Evolutionary conservation across 768 basidiomycete genomes (phyloP).

Genomic region (Crepidotus variabilis): DNA sequence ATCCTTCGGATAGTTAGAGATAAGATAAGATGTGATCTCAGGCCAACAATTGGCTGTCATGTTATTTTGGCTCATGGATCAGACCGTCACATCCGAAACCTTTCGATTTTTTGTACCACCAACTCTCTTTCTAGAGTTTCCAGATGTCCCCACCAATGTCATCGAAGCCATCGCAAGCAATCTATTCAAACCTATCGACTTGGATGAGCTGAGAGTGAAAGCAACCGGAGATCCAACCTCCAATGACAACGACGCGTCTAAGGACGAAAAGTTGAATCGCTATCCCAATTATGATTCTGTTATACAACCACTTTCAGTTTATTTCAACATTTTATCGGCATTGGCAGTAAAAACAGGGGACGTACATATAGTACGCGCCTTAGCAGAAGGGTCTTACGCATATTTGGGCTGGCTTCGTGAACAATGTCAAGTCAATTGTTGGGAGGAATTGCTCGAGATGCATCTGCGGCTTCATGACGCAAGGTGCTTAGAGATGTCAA

Average conservation of each 20-base stretch:
- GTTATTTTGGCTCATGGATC: no score
- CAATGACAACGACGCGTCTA: not conserved
- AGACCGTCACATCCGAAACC: no score
- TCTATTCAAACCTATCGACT: no score
- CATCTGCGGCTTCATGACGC: not conserved
- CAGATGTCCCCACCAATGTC: no score
- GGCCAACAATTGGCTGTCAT: no score
- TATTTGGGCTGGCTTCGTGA: not conserved
- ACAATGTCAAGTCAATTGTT: not conserved
- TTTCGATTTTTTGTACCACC: no score
- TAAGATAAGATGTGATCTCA: no score
- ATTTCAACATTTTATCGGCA: not conserved
- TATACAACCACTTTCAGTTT: not conserved
- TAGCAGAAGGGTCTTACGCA: not conserved
- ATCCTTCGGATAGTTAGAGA: no score
- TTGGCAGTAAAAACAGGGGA: not conserved
- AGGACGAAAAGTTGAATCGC: not conserved
- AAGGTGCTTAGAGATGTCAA: not conserved
- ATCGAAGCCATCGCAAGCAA: no score
- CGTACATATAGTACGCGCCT: not conserved
- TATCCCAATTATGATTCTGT: not conserved
- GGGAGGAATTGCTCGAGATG: not conserved
- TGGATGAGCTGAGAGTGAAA: no score
- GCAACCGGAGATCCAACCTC: no score
- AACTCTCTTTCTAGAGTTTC: no score